Evolutionary conservation across 805 yeast genomes (phyloP).

Genomic region (Ogataea corticis): DNA sequence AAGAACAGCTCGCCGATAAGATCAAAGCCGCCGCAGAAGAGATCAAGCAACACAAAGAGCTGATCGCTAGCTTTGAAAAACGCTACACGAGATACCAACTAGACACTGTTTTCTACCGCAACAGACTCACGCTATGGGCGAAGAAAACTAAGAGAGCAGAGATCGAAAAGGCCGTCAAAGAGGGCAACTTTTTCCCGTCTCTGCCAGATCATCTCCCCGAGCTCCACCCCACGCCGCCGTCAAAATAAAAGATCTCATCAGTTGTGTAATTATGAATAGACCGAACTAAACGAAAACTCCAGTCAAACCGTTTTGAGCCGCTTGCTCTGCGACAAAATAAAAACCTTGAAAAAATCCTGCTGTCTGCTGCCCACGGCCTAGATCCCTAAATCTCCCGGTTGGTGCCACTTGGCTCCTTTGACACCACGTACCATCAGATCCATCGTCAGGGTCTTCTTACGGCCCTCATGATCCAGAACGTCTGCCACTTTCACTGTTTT

Average conservation of each 20-base stretch:
- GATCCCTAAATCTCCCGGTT: conserved; percentile 13
- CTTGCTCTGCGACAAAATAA: too few relatives aligned
- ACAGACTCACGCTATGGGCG: conserved; percentile 38
- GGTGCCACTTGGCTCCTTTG: conserved; percentile 37
- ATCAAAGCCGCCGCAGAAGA: conserved; percentile 13
- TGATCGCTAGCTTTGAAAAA: conserved; percentile 24
- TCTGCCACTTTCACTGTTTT: conserved; percentile 37
- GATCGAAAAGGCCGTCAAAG: conserved; percentile 33
- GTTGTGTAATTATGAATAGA: too few relatives aligned
- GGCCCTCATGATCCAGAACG: conserved; percentile 28
- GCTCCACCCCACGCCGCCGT: background rate
- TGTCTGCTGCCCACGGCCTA: background rate
- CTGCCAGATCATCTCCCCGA: conserved; percentile 1
- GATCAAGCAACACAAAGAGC: conserved; percentile 7
- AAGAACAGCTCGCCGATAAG: conserved; percentile 9
- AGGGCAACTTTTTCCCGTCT: conserved; percentile 43
- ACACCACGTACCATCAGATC: conserved; percentile 42
- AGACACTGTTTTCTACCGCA: conserved; percentile 42
- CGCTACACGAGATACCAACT: conserved; percentile 41
- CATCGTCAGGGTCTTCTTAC: conserved; percentile 31
- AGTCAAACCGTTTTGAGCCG: background rate
- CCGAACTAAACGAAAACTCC: too few relatives aligned
- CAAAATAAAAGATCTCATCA: background rate
- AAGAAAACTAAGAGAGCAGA: conserved; percentile 37
- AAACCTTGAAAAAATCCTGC: too few relatives aligned